Percentiles rank a stretch among this genome's conserved stretches.
Conservation (phyloP, 768 basidiomycete species). For the Boletus rex-veris region DNA sequence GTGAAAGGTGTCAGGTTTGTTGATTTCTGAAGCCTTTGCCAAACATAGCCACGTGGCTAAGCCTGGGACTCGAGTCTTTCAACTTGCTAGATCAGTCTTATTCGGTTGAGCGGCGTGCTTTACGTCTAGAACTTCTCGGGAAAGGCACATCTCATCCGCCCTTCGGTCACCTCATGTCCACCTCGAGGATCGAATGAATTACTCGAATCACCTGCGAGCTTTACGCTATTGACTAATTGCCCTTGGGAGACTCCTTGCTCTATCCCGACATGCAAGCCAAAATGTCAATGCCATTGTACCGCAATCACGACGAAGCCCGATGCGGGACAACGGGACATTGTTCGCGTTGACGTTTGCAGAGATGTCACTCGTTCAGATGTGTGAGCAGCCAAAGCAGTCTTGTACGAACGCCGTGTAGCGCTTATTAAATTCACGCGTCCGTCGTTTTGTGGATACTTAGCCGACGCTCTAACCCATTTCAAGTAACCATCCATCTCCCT, state of each 20-base stretch:
- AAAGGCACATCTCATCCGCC: conserved; percentile 4
- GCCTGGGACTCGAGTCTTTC: background rate
- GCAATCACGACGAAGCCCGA: background rate
- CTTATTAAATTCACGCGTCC: conserved; percentile 3
- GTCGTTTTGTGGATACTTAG: too few relatives aligned
- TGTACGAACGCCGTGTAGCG: background rate
- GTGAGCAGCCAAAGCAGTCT: conserved; percentile 1
- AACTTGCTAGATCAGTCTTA: background rate
- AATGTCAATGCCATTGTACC: background rate
- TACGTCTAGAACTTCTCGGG: background rate
- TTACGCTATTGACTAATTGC: conserved; percentile 16
- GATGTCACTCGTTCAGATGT: background rate
- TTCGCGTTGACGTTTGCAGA: background rate
- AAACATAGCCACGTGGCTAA: conserved; percentile 20
- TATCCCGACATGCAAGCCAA: background rate
- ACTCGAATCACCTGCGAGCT: conserved; percentile 7
- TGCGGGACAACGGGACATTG: background rate
- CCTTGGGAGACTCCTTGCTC: background rate
- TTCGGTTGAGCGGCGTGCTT: background rate
- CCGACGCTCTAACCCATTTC: conserved; percentile 4
- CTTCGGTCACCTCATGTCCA: conserved; percentile 16
- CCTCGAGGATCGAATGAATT: conserved; percentile 24
- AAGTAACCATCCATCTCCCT: background rate
- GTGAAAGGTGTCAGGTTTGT: conserved; percentile 6
- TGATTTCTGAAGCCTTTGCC: conserved; percentile 21